Evolutionary conservation across 2,329 filamentous ascomycete species (phyloP), one percentile per base, ranked within the genome.

Genomic region (Fusarium redolens): DNA sequence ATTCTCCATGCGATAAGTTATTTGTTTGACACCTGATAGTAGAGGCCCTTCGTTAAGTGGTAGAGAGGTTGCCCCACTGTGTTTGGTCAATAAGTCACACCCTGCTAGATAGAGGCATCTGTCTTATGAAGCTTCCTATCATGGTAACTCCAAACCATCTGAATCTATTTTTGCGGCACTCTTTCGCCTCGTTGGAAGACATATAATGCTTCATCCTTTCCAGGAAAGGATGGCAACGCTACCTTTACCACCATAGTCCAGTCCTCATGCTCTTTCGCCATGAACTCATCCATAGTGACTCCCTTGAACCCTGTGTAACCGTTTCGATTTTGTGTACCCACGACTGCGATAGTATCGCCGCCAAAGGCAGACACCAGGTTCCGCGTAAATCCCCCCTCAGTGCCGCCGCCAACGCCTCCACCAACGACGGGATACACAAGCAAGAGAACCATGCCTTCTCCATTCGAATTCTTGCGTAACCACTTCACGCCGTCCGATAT

Each of bases 141-240:
- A 25, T 44, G 31, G 25, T 30, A 31, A 43, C 25, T 25, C 8
- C 12, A 15, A 12, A n/a, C 18, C 30, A 20, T 51, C 58, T 31
- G 12, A 10, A 38, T 52, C 58, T 71, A 69, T 69, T 73, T 65
- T 31, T 35, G 41, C 11, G 79, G 79, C 25, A 80, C 83, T 67
- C 82, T 79, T n/a, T 82, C 76, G 20, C 85, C 85, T 60, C 86
- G 79, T 75, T 88, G 85, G 73, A 92, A 94, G 25, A 93, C 86
- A 80, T 91, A 94, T 61, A 94, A 77, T 0, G 90, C 92, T 81
- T 95, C 92, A 75, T 95, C 92, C 80, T 94, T 94, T 33, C 91
- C 92, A 5, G 92, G 89, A 81, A 94, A 94, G 79, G 91, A 93
- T 28, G 92, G 92, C 77, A 95, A 79, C 7, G 92, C 87, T 69